phyloP scores from a whole-genome alignment of 1,284 basidiomycete genomes.

The Tausonia pullulans region DNA sequence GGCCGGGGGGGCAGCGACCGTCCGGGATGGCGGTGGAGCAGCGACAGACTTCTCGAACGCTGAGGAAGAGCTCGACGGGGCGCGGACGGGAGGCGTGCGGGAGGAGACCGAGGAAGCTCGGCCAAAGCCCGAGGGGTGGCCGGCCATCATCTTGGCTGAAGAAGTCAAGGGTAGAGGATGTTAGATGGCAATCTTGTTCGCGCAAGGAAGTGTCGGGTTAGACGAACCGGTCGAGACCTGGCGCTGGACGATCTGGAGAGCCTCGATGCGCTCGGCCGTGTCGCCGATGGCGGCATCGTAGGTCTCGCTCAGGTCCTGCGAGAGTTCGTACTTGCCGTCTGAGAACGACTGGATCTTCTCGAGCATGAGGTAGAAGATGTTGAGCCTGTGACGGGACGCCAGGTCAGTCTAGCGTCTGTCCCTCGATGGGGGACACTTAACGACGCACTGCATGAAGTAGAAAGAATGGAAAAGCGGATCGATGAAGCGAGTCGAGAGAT shows the following conservation, averaged over 20 bases:
- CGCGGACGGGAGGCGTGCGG: conserved; percentile 24
- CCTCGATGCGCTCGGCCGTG: conserved; percentile 62
- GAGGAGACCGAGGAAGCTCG: conserved; percentile 35
- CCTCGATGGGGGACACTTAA: not conserved
- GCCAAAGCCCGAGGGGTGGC: conserved; percentile 35
- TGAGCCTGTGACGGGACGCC: conserved; percentile 47
- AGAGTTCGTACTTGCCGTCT: conserved; percentile 68
- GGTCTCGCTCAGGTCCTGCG: conserved; percentile 60
- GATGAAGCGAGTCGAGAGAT: conserved; percentile 76
- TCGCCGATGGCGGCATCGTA: conserved; percentile 73
- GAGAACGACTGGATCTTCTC: conserved; percentile 85
- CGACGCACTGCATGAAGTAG: conserved; percentile 85
- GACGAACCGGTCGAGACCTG: conserved; percentile 67
- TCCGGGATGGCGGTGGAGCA: conserved; percentile 34
- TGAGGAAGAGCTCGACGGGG: conserved; percentile 40
- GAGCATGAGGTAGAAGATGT: conserved; percentile 84
- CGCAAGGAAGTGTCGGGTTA: not conserved
- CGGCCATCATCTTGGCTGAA: conserved; percentile 24
- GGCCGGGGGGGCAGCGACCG: conserved; percentile 43
- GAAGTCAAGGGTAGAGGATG: conserved; percentile 7
- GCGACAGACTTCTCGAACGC: conserved; percentile 14
- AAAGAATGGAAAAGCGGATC: conserved; percentile 95
- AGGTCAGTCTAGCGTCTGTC: not conserved
- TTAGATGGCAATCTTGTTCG: not conserved
- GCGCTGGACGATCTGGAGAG: conserved; percentile 64